Evolutionary conservation across 2,329 filamentous ascomycete genomes (phyloP), one percentile per base, ranked within the genome.

Genomic region (Sporothrix protearum): DNA sequence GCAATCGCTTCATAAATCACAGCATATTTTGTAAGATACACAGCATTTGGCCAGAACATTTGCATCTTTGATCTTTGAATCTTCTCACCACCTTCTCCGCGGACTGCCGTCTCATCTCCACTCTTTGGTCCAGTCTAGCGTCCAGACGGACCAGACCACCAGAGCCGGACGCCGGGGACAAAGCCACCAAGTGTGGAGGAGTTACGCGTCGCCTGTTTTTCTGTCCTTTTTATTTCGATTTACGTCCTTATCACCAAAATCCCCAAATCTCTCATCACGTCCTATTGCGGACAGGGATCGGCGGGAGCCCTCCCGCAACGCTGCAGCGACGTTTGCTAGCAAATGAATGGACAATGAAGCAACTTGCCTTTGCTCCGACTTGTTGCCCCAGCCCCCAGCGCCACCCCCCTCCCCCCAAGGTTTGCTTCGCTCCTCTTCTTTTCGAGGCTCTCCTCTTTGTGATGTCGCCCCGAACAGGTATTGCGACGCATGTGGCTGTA

Each of bases 201-300:
- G 61, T 68, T 71, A 71, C 69, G 69, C 69, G 69, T 71, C 61
- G 61, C 59, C 30, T 39, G 6, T 9, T 22, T 57, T 28, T n/a
- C 47, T 25, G 64, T 45, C 33, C 22, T 10, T 57, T 45, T 57
- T 45, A 6, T 68, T 22, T 42, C 19, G 12, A 8, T 14, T 28
- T n/a, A n/a, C n/a, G n/a, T n/a, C n/a, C n/a, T n/a, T 12, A 33
- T 8, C 14, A n/a, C 8, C 53, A 3, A 28, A 19, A 39, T 4
- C 9, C 28, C 22, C 14, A 12, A 8, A n/a, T n/a, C n/a, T n/a
- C n/a, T n/a, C n/a, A 22, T 63, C 33, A 14, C 57, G 33, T 42
- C 57, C 25, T 63, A 61, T 61, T 61, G 19, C 14, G n/a, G 59
- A 36, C 59, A 63, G 59, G 59, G 36, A n/a, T 28, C 12, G 6